These are phyloP conservation scores for Cladophialophora immunda DNA, from an alignment of 2,329 filamentous ascomycete genomes.

Conservation along the genomic window DNA sequence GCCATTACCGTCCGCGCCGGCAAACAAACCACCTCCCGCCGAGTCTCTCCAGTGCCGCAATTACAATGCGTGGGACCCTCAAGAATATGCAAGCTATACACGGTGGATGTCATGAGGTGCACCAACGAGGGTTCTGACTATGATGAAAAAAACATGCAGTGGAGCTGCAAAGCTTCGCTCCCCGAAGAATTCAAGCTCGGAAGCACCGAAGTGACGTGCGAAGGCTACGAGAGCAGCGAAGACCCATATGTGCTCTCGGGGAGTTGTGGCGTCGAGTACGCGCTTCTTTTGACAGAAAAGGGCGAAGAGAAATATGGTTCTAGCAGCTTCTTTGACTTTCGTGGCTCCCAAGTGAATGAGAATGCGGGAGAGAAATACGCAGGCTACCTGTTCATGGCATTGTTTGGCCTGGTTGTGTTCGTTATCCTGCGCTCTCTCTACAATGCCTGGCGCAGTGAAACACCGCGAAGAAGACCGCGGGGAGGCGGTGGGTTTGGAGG, in stretches of 20 bases:
- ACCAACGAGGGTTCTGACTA: conserved; percentile 85
- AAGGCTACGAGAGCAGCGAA: conserved; percentile 79
- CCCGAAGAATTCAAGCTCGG: conserved; percentile 76
- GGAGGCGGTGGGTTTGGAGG: conserved; percentile 42
- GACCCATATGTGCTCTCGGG: conserved; percentile 90
- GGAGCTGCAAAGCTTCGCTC: conserved; percentile 79
- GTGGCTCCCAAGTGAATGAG: conserved; percentile 26
- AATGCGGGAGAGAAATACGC: conserved; percentile 35
- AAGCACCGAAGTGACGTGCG: conserved; percentile 88
- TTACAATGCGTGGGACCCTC: conserved; percentile 76
- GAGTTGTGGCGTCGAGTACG: conserved; percentile 91
- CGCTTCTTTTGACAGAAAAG: conserved; percentile 76
- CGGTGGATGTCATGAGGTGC: conserved; percentile 86
- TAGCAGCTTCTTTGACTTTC: conserved; percentile 46
- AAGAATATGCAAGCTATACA: conserved; percentile 72
- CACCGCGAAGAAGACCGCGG: conserved; percentile 25
- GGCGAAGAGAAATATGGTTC: conserved; percentile 76
- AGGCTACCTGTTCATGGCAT: conserved; percentile 46
- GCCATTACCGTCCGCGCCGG: conserved; percentile 78
- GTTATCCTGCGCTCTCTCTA: conserved; percentile 42
- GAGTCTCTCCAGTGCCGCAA: conserved; percentile 79
- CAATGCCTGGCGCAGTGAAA: conserved; percentile 43
- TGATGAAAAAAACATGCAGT: conserved; percentile 81
- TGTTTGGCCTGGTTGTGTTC: conserved; percentile 45
- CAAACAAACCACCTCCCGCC: conserved; percentile 76